phyloP scores from a whole-genome alignment of 164 flowering plant genomes.

The Tetrastigma voinierianum region DNA sequence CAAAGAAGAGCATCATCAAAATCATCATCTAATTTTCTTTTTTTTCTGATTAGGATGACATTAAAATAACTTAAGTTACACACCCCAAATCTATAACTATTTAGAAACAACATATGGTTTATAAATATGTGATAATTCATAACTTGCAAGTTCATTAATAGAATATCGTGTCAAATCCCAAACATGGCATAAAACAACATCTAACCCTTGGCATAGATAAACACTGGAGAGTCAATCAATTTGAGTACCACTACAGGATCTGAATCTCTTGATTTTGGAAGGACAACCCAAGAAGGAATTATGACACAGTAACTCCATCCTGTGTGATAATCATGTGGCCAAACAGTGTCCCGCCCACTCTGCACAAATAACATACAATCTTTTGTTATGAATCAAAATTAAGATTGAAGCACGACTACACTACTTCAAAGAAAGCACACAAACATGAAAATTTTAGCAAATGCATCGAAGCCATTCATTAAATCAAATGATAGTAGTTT shows the following conservation, averaged over 20 bases:
- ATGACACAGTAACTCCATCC: slow-evolving; percentile 97
- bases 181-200: slow-evolving; percentile 17
- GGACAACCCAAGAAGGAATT: slow-evolving; percentile 76
- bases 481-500: too few relatives aligned
- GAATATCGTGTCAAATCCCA: slow-evolving; percentile 3
- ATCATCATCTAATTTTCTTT: not conserved
- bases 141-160: slow-evolving; percentile 2
- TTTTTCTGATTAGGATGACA: not conserved
- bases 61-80: not conserved
- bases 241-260: slow-evolving; percentile 74
- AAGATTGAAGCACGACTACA: not conserved
- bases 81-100: not conserved
- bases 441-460: too few relatives aligned
- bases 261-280: slow-evolving; percentile 61
- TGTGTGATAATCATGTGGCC: slow-evolving; percentile 87
- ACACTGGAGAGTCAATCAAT: slow-evolving; percentile 28
- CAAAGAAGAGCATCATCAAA: not conserved
- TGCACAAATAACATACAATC: slow-evolving; percentile 23
- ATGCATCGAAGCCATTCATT: too few relatives aligned
- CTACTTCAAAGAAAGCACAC: too few relatives aligned
- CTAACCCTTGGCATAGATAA: slow-evolving; percentile 30
- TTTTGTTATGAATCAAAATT: not conserved
- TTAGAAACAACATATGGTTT: not conserved
- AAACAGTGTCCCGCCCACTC: slow-evolving; percentile 80
- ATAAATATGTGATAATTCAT: not conserved